Base-by-base conservation (phyloP, 164 flowering plant genomes). In the Stephania japonica region DNA sequence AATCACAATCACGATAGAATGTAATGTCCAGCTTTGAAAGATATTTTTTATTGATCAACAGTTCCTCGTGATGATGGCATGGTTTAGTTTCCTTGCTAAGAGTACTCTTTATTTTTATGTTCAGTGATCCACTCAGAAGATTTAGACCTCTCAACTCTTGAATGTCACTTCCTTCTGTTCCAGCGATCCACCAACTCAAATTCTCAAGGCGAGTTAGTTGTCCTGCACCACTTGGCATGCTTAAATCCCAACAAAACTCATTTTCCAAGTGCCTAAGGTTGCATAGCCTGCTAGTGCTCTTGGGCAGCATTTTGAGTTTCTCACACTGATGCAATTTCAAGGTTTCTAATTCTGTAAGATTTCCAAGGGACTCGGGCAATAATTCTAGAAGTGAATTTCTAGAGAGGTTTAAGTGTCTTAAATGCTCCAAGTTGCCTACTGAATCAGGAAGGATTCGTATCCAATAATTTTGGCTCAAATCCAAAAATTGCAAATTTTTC, bases 221-320 rank as follows among this genome's bases (percentile, higher is more conserved):
- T 25, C 75, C 70, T 6, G 65, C 18, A 18, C 63, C 70, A 47
- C 8, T 56, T 65, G 75, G 75, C 75, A 65, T 73, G 21, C 13
- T 73, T 27, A 73, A 27, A 6, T 1, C 1, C 4, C 12, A 0
- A 73, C 75, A 73, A 13, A n/a, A n/a, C 1, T 5, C 5, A 4
- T 44, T 47, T 2, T 73, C 69, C 13, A 73, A 66, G 63, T 73
- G 75, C 50, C 63, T 18, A 13, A 56, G 21, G 62, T 27, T 73
- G 10, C 43, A 26, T 26, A 73, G 1, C 5, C 63, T 66, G 21
- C 64, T 73, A 43, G 53, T 26, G 25, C 32, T 25, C 67, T 47
- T n/a, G 12, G 75, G 75, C 44, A 73, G 50, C 21, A 10, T 50
- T 10, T 65, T 21, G 49, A 72, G 70, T 4, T n/a, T 7, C 19